Base-by-base conservation (phyloP, 164 flowering plant genomes). In the Liquidambar formosana region DNA sequence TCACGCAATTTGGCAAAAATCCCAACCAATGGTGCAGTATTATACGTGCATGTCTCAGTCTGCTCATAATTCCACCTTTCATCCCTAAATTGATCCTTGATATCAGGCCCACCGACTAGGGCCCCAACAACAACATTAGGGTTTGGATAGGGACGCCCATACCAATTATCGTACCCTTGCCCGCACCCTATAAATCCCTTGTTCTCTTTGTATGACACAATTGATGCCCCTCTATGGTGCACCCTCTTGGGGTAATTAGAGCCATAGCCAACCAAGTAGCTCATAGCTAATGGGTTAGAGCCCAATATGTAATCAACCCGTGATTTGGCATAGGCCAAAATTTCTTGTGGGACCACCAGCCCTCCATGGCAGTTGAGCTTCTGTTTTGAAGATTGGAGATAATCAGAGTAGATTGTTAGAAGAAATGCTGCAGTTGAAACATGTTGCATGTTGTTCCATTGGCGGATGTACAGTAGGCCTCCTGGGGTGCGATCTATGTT, bases 301-400 rank as follows among this genome's bases (percentile, higher is more conserved):
- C 85, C 96, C 78, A 83, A 64, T n/a, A 91, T 86, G 77, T 89
- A 91, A 45, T 85, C 88, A 15, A 86, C 85, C 60, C 88, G 91
- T 22, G 85, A 78, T 73, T 81, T 83, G 62, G 87, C 91, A 6
- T 84, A 79, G 28, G 51, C 23, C 38, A 82, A 51, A 27, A 89
- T 26, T 58, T 87, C 84, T 38, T 64, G 64, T 14, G 76, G 66
- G 0, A 28, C 67, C 38, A 86, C 88, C 22, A 9, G 48, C 28
- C 73, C 78, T 51, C 52, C 71, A 19, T 71, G 72, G 75, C 94
- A 89, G 14, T 60, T 66, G 6, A 86, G 73, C 48, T 64, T 68
- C 57, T 73, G 76, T 58, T 67, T 66, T 25, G 81, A 62, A 26
- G 49, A 58, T 15, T 22, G 63, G 38, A 89, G 82, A 63, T 72